phyloP scores from a whole-genome alignment of 768 basidiomycete genomes.

The Pilatotrama ljubarskyi region DNA sequence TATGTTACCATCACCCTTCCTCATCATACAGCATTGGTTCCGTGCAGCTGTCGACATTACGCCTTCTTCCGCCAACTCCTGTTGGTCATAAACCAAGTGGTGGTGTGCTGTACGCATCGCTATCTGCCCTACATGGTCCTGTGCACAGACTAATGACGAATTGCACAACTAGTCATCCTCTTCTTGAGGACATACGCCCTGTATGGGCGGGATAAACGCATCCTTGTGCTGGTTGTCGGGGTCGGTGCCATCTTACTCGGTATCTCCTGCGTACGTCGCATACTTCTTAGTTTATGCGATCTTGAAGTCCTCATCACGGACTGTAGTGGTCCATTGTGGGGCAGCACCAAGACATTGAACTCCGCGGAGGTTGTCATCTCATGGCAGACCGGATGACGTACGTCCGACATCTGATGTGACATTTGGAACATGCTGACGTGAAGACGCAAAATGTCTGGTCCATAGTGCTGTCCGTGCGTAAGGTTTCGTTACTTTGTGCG shows the following conservation, averaged over 20 bases:
- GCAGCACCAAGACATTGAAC: conserved; percentile 26
- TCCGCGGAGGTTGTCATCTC: conserved; percentile 26
- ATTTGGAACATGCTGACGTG: not conserved
- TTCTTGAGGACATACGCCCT: conserved; percentile 52
- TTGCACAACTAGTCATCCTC: conserved; percentile 33
- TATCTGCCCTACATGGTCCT: no score
- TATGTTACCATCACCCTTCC: not conserved
- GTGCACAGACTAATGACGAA: no score
- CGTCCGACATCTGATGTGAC: conserved; percentile 2
- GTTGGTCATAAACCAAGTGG: conserved; percentile 44
- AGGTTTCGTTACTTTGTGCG: not conserved
- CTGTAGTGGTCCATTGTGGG: conserved; percentile 47
- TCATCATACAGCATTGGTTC: not conserved
- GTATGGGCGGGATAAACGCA: conserved; percentile 41
- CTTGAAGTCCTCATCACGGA: not conserved
- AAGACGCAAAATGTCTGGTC: not conserved
- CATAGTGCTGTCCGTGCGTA: conserved; percentile 28
- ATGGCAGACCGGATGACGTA: conserved; percentile 24
- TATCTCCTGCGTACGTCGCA: conserved; percentile 39
- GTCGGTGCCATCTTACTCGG: conserved; percentile 34
- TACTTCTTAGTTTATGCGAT: not conserved
- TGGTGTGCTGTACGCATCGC: conserved; percentile 44
- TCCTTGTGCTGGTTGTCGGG: conserved; percentile 39
- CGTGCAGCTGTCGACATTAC: conserved; percentile 41
- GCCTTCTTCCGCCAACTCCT: conserved; percentile 42